Evolutionary conservation across 2,329 filamentous ascomycete species (phyloP), one percentile per base, ranked within the genome.

Genomic region (Colletotrichum liaoningense): DNA sequence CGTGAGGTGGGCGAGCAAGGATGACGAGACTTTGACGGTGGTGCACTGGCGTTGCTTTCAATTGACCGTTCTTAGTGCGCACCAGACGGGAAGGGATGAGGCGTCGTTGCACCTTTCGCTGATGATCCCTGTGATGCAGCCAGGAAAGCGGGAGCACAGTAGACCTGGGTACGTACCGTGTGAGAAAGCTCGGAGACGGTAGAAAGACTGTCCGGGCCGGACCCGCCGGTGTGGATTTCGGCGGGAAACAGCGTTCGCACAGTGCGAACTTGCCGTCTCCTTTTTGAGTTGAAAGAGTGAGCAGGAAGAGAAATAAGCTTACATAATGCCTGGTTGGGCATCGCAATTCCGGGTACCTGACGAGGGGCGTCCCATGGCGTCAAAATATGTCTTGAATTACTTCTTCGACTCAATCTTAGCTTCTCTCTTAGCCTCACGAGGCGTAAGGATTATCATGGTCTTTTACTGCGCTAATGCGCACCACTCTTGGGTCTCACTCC

Each of bases 291-390:
- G 42, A 49, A 49, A 49, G 42, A 49, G 11, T 19, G 42, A n/a
- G 22, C n/a, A 49, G 42, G 42, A 49, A 11, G 8, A 11, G 38
- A 14, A 4, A 5, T 1, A 3, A 2, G 59, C 66, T 72, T 72
- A 72, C 42, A n/a, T 72, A 72, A 72, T 16, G 3, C 42, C 19
- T 2, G n/a, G 12, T 33, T 55, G 38, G 33, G 57, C 58, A 46
- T 58, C 19, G 58, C 65, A 71, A 62, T 65, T 38, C 46, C 60
- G 46, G 70, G 67, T 73, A 73, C 71, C 71, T 73, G 71, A 70
- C 55, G 59, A 55, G 26, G 70, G 71, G 60, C 55, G 42, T 66
- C 11, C 46, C 24, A 19, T 60, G 56, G 71, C 55, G 62, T 62
- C 35, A 33, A 70, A 46, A 26, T 52, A 12, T 55, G 66, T 33